These are phyloP conservation scores for Sporobolomyces pararoseus DNA, from an alignment of 768 basidiomycete species.

Conservation along the genomic window DNA sequence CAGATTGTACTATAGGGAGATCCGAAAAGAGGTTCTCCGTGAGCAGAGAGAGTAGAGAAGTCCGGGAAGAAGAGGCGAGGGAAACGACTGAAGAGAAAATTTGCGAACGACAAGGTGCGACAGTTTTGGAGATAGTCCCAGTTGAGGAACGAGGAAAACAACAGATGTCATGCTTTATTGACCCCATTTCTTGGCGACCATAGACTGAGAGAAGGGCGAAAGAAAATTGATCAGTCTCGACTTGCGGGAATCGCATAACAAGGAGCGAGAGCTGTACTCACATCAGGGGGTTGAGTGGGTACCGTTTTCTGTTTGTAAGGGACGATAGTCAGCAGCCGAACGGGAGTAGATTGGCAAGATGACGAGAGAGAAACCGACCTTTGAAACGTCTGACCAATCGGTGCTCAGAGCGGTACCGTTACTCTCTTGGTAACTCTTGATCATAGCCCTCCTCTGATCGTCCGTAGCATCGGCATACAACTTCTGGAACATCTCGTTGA, in stretches of 20 bases:
- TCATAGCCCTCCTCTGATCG: slow-evolving; percentile 88
- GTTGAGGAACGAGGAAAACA: too few species aligned
- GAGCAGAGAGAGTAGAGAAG: too few species aligned
- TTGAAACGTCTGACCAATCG: slow-evolving; percentile 85
- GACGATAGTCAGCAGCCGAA: too few species aligned
- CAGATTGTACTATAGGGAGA: too few species aligned
- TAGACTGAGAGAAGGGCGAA: slow-evolving; percentile 4
- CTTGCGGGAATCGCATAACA: background rate
- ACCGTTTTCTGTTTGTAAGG: slow-evolving; percentile 52
- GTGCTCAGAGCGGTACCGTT: slow-evolving; percentile 94
- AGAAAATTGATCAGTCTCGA: background rate
- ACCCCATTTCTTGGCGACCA: slow-evolving; percentile 39
- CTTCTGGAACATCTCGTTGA: slow-evolving; percentile 68
- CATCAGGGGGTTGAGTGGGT: slow-evolving; percentile 71
- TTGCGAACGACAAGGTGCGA: too few species aligned
- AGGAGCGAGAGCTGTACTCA: background rate
- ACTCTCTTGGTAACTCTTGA: slow-evolving; percentile 94
- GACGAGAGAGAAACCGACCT: slow-evolving; percentile 44
- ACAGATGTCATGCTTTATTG: background rate
- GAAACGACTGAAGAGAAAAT: too few species aligned
- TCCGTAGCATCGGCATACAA: slow-evolving; percentile 86
- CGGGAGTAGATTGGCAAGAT: too few species aligned
- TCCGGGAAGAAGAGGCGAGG: too few species aligned
- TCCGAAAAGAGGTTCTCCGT: too few species aligned
- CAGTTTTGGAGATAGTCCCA: too few species aligned